Base-by-base conservation (phyloP, 345 rosid species). In the Populus simonii region DNA sequence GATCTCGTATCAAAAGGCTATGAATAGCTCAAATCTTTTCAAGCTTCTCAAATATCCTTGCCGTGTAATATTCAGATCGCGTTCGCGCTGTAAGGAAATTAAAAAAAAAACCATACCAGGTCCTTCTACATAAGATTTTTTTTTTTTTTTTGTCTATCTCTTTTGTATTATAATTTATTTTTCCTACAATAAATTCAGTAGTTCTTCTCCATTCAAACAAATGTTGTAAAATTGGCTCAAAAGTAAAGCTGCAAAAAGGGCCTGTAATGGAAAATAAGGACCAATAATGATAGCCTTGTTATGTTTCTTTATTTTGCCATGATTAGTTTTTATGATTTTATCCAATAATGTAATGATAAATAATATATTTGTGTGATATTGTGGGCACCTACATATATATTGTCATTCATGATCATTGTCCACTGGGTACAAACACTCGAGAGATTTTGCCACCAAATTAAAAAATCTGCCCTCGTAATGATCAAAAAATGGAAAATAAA, bases 351-450 rank as follows among this genome's bases (percentile, higher is more conserved):
- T 55, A n/a, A 27, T 59, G 62, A 57, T 59, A 4, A 71, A 18
- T 8, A 17, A 51, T 17, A 9, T 68, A 36, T 71, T 45, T 49
- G 31, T 8, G 41, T 29, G 76, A 78, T 78, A 53, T 4, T 59
- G 80, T 68, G 83, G 83, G 71, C 65, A 13, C 70, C 80, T 66
- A 72, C 80, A 55, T n/a, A 33, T n/a, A 43, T 22, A 27, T 55
- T 39, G 25, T 31, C 22, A 72, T 25, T 7, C 18, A 47, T 39
- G n/a, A 47, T 31, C 74, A 53, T 20, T 13, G 45, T 36, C 66
- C 75, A 55, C 75, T 6, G 12, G 29, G 27, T 57, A 57, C 59
- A 55, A 22, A 2, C 23, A 8, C 63, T n/a, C 11, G 51, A 47
- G 18, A 47, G 51, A 47, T 4, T 45, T 47, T 47, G 16, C 17